A percentile compares a stretch with the other conserved stretches of the same genome.
Evolutionary conservation across 306 rosid species (phyloP).

Genomic region (Quercus alba): DNA sequence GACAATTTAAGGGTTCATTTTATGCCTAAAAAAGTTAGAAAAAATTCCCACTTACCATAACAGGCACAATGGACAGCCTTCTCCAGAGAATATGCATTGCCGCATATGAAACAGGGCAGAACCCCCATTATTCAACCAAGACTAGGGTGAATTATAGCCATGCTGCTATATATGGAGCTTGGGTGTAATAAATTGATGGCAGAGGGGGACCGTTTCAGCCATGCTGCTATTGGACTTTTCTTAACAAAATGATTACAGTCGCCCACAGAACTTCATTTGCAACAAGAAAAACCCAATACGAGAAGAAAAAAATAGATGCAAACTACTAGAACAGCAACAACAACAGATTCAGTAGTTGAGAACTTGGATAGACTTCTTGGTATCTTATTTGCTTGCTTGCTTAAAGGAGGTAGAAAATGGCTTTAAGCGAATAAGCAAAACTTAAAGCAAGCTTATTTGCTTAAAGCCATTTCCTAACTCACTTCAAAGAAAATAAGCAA

Average conservation of each 20-base stretch:
- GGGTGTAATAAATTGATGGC: not conserved
- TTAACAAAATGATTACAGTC: not conserved
- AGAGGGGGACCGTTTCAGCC: not conserved
- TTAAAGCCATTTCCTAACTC: too few species aligned
- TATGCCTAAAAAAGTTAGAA: not conserved
- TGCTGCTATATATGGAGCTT: not conserved
- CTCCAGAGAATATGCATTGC: too few species aligned
- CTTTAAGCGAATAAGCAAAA: too few species aligned
- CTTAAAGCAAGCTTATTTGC: too few species aligned
- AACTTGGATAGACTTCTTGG: too few species aligned
- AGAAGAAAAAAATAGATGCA: not conserved
- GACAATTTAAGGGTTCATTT: slow-evolving; percentile 4
- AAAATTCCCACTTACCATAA: not conserved
- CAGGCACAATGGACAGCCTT: too few species aligned
- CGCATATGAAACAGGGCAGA: not conserved
- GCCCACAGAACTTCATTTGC: not conserved
- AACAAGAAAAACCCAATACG: not conserved
- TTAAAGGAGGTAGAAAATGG: too few species aligned
- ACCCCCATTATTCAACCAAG: not conserved
- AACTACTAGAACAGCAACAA: not conserved
- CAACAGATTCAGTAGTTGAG: too few species aligned
- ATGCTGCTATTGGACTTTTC: not conserved
- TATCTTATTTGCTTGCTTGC: too few species aligned
- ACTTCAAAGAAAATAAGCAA: too few species aligned
- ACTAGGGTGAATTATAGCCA: not conserved